Conservation (phyloP, 2,329 filamentous ascomycete genomes). For the Alternaria metachromatica region DNA sequence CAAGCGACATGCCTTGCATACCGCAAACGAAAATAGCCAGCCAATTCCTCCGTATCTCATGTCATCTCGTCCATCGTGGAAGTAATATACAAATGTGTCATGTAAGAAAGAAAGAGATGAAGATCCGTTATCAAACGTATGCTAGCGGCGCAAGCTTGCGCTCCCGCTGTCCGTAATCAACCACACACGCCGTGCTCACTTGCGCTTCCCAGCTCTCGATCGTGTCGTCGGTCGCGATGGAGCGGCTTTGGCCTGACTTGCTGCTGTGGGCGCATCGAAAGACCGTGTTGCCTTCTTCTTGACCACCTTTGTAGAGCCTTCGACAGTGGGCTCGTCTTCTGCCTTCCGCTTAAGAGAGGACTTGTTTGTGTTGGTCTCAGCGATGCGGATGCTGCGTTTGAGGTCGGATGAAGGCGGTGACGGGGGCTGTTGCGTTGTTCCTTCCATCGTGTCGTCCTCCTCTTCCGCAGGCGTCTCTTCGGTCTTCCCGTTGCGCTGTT, state of each 20-base stretch:
- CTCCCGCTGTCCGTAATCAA: not conserved
- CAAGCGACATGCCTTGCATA: not conserved
- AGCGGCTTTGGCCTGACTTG: slow-evolving; percentile 39
- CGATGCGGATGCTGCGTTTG: slow-evolving; percentile 18
- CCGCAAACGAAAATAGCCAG: not conserved
- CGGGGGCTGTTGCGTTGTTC: slow-evolving; percentile 17
- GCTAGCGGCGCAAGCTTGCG: not conserved
- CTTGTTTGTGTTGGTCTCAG: slow-evolving; percentile 7
- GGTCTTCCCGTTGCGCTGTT: slow-evolving; percentile 28
- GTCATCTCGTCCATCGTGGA: not conserved
- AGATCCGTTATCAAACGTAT: not conserved
- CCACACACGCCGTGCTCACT: not conserved
- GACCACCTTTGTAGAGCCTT: slow-evolving; percentile 17
- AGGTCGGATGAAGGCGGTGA: slow-evolving; percentile 34
- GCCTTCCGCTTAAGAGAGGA: slow-evolving; percentile 45
- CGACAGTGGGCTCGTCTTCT: slow-evolving; percentile 19
- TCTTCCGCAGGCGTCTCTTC: slow-evolving; percentile 4
- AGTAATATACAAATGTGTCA: not conserved
- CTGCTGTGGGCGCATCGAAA: slow-evolving; percentile 47
- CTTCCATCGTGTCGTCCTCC: slow-evolving; percentile 13
- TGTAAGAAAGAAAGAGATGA: not conserved
- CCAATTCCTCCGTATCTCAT: not conserved
- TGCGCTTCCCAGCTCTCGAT: not conserved
- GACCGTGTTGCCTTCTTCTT: slow-evolving; percentile 42
- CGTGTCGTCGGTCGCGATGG: slow-evolving; percentile 22